Evolutionary conservation across 164 flowering plant genomes (phyloP).

Genomic region (Vitis cinerea): DNA sequence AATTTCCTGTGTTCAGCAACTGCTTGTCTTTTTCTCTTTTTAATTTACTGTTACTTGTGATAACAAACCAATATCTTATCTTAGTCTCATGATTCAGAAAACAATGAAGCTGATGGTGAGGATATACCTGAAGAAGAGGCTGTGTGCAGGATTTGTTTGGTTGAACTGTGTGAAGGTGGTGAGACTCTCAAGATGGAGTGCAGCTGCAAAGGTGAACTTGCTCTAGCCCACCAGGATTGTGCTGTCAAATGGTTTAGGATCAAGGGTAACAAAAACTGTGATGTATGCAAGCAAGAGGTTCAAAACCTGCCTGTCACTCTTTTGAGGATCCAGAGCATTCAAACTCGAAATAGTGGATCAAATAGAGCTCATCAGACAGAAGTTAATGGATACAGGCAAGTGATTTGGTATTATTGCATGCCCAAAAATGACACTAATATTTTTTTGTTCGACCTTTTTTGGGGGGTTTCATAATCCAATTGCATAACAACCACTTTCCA

Average conservation of each 20-base stretch:
- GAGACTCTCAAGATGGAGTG: slow-evolving; percentile 93
- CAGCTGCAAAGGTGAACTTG: slow-evolving; percentile 97
- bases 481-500: neutral
- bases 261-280: slow-evolving; percentile 92
- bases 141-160: slow-evolving; percentile 89
- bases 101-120: slow-evolving; percentile 61
- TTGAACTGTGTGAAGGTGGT: slow-evolving; percentile 87
- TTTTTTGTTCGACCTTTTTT: neutral
- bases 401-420: slow-evolving; percentile 4
- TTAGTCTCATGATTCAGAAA: slow-evolving; percentile 41
- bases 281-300: slow-evolving; percentile 91
- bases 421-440: neutral
- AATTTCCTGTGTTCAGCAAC: too few relatives aligned
- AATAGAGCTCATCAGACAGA: slow-evolving; percentile 28
- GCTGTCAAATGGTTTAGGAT: slow-evolving; percentile 97
- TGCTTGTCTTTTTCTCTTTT: too few relatives aligned
- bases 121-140: slow-evolving; percentile 97
- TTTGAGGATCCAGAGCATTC: slow-evolving; percentile 60
- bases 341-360: slow-evolving; percentile 22
- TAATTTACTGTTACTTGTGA: neutral
- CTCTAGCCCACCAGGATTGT: slow-evolving; percentile 93
- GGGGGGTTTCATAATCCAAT: neutral
- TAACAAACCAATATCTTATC: slow-evolving; percentile 17
- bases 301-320: slow-evolving; percentile 84
- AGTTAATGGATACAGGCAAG: slow-evolving; percentile 65